Base-by-base conservation (phyloP, 1,284 basidiomycete genomes). In the Phylloboletellus chloephorus region DNA sequence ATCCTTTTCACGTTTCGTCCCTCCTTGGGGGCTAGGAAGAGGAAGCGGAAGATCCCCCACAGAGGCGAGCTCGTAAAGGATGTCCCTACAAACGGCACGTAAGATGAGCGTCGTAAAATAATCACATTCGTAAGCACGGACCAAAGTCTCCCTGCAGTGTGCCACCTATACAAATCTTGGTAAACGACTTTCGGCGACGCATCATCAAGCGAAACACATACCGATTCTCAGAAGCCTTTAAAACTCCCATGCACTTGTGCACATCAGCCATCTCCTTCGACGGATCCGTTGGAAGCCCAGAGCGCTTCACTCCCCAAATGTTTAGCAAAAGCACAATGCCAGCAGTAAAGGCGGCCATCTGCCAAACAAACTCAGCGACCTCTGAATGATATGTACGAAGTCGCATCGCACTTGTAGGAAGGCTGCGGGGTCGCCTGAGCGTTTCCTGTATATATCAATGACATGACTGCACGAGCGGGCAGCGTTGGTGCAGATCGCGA, bases 401-500 rank as follows among this genome's bases (percentile, higher is more conserved):
- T 20, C 19, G 25, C 26, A 26, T 3, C 23, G 52, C 44, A 72
- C 74, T 50, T 72, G 71, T 12, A 72, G 60, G 21, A 68, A 72
- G 8, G 72, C 64, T 8, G 52, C 48, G 8, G 57, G 49, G 15
- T 50, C 30, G 4, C 34, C 47, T 2, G 62, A 52, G 20, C 73
- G 63, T 40, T 60, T 64, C 41, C 66, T 62, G 43, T 73, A 69
- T 4, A 73, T 65, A 49, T 88, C 80, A 16, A 82, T 66, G 22
- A 91, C 73, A 54, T 86, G 86, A 29, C 75, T 78, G 46, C 81
- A 86, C 3, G 82, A 81, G n/a, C 88, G 69, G 0, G 88, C 85
- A 1, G 88, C 88, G 47, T 88, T 90, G 12, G 82, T 82, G 58
- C 88, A 91, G 36, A 92, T 89, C 0, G 87, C 82, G 11, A 90